Evolutionary conservation across 352 stramenopile genomes (phyloP).

Genomic region (Achlya hypogyna): DNA sequence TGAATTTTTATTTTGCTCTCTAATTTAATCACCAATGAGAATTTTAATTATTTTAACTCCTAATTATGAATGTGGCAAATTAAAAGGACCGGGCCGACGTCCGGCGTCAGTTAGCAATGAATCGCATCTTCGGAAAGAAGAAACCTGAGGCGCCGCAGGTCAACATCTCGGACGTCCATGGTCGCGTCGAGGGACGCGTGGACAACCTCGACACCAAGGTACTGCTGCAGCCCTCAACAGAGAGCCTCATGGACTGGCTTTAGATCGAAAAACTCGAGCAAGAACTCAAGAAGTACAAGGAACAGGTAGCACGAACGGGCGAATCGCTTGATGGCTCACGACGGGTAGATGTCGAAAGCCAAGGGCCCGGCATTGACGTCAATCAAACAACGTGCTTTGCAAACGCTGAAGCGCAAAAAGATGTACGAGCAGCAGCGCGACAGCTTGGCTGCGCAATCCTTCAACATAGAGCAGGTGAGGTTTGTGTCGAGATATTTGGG

Average conservation of each 20-base stretch:
- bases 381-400: constrained; percentile 77
- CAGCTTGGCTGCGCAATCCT: constrained; percentile 69
- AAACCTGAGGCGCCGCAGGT: constrained; percentile 55
- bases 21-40: no score
- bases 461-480: constrained; percentile 80
- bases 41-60: no score
- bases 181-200: constrained; percentile 60
- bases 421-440: constrained; percentile 82
- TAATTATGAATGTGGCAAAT: no score
- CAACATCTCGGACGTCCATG: constrained; percentile 74
- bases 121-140: constrained; percentile 82
- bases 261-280: constrained; percentile 77
- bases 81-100: neutral
- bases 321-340: neutral
- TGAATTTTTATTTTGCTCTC: no score
- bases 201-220: constrained; percentile 78
- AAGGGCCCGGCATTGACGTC: constrained; percentile 53
- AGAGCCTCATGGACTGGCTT: neutral
- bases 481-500: neutral
- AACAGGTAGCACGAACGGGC: constrained; percentile 30
- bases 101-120: constrained; percentile 31
- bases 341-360: constrained; percentile 58
- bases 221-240: neutral
- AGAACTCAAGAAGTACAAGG: constrained; percentile 71
- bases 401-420: constrained; percentile 84